Conservation (phyloP, 441 rosid genomes). For the Raphanus hybrid region DNA sequence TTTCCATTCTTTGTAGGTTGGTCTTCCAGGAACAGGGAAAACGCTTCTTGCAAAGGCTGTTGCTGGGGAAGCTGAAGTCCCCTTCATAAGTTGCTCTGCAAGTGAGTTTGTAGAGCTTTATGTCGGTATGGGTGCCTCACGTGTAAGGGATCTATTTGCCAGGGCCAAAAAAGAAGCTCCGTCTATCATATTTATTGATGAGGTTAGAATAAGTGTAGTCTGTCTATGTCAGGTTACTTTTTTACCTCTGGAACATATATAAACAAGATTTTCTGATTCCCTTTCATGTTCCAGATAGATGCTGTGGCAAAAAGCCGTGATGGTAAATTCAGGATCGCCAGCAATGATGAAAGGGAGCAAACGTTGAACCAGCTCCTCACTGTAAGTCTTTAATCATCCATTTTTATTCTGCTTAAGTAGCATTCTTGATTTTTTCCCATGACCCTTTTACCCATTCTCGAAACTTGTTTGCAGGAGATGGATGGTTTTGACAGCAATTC, state of each 20-base stretch:
- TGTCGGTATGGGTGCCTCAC: conserved; percentile 96
- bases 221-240: conserved; percentile 24
- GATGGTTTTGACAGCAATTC: conserved; percentile 99
- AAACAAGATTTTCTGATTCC: conserved; percentile 5
- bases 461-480: conserved; percentile 77
- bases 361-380: conserved; percentile 97
- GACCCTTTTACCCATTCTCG: conserved; percentile 24
- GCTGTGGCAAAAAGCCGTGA: conserved; percentile 99
- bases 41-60: conserved; percentile 99
- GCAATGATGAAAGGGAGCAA: conserved; percentile 97
- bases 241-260: conserved; percentile 6
- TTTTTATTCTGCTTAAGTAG: conserved; percentile 14
- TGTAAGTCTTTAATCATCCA: conserved; percentile 48
- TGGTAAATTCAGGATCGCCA: conserved; percentile 83
- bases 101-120: conserved; percentile 98
- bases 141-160: conserved; percentile 95
- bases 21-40: conserved; percentile 99
- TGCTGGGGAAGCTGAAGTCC: conserved; percentile 98
- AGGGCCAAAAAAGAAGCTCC: conserved; percentile 98
- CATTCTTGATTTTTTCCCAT: background rate
- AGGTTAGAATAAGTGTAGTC: conserved; percentile 50
- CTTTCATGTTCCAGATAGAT: conserved; percentile 69
- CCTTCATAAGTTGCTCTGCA: conserved; percentile 96
- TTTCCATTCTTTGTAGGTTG: conserved; percentile 63
- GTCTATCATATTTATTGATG: conserved; percentile 93